Evolutionary conservation across 257 asterid species (phyloP).

Genomic region (Nicotiana tomentosiformis): DNA sequence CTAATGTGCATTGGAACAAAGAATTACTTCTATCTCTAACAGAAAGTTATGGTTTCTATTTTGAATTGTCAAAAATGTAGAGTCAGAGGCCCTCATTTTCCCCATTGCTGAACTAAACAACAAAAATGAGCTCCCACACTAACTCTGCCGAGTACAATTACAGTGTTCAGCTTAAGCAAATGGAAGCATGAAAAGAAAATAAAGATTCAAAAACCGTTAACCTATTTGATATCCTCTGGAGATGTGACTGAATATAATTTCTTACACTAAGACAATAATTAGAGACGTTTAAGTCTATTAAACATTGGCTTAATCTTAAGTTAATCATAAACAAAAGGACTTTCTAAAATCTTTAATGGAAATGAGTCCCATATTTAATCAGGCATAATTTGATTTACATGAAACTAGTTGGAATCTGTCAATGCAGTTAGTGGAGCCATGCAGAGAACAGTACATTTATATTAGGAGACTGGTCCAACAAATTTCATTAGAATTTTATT

Average conservation of each 20-base stretch:
- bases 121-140: not conserved
- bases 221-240: not conserved
- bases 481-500: not conserved
- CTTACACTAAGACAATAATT: not conserved
- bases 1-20: constrained; percentile 24
- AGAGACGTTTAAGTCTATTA: not conserved
- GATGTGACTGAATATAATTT: not conserved
- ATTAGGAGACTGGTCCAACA: not conserved
- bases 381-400: not conserved
- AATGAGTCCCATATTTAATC: not conserved
- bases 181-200: not conserved
- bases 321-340: not conserved
- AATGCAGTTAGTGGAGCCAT: not conserved
- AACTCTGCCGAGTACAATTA: not conserved
- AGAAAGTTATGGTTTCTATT: not conserved
- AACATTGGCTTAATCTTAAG: not conserved
- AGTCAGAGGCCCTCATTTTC: not conserved
- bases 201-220: not conserved
- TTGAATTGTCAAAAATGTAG: not conserved
- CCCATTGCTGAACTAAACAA: not conserved
- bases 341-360: not conserved
- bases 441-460: not conserved
- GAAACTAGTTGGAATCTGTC: not conserved
- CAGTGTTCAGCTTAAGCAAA: not conserved
- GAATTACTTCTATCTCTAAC: not conserved